A percentile compares a stretch with the other conserved stretches of the same genome.
Conservation (phyloP, 2,329 filamentous ascomycete species). For the Botrytis hyacinthi region DNA sequence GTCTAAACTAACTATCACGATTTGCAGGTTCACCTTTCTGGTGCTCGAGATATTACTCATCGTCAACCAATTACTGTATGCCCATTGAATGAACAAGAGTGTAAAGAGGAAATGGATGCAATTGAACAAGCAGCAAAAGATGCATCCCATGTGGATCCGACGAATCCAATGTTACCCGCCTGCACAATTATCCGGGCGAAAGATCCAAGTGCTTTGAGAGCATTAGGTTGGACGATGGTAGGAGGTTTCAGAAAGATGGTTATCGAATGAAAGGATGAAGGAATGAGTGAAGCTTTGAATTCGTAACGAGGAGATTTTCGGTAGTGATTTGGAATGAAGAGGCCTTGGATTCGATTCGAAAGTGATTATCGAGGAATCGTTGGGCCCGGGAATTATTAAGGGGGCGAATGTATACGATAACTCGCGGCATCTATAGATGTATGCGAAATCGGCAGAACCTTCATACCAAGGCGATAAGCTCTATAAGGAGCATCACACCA, state of each 20-base stretch:
- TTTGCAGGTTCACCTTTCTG: conserved; percentile 77
- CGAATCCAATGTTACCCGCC: conserved; percentile 90
- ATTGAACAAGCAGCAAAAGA: conserved; percentile 96
- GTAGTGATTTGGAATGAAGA: background rate
- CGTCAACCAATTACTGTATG: conserved; percentile 95
- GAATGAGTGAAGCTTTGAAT: background rate
- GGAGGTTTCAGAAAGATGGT: conserved; percentile 64
- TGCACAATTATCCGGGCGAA: conserved; percentile 76
- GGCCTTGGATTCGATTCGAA: background rate
- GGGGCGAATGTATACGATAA: background rate
- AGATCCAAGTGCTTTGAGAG: conserved; percentile 63
- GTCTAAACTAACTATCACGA: conserved; percentile 21
- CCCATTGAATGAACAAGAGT: conserved; percentile 89
- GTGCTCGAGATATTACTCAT: conserved; percentile 81
- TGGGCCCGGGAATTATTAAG: background rate
- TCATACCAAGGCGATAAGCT: background rate
- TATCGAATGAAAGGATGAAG: conserved; percentile 52
- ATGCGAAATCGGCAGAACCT: background rate
- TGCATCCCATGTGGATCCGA: conserved; percentile 80
- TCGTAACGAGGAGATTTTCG: background rate
- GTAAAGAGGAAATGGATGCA: conserved; percentile 97
- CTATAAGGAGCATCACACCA: background rate
- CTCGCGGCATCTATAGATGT: background rate
- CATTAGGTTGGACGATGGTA: conserved; percentile 62
- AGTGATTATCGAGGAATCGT: background rate